Conservation (phyloP, 208 protist species). For the Herpetomonas tarakana region DNA sequence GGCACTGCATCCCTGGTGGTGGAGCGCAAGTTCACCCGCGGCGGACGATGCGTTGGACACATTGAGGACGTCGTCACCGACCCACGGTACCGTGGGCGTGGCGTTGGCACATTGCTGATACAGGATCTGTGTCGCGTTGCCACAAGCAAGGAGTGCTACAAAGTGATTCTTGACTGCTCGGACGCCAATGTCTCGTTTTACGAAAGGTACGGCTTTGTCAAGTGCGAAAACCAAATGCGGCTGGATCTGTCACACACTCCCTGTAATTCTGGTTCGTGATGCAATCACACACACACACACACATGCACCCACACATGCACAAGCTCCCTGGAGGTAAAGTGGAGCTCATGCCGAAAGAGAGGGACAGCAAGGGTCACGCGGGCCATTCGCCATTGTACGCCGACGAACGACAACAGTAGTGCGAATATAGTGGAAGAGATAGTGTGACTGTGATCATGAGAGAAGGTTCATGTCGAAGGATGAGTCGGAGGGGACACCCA, state of each 20-base stretch:
- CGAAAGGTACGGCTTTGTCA: slow-evolving; percentile 55
- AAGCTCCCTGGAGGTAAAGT: too few species aligned
- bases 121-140: slow-evolving; percentile 35
- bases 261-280: not conserved
- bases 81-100: slow-evolving; percentile 43
- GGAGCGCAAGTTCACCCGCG: slow-evolving; percentile 76
- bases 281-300: not conserved
- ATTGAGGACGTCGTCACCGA: slow-evolving; percentile 85
- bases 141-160: slow-evolving; percentile 64
- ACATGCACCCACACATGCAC: not conserved
- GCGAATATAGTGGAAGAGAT: too few species aligned
- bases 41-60: slow-evolving; percentile 68
- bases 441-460: too few species aligned
- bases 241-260: slow-evolving; percentile 27
- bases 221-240: slow-evolving; percentile 72
- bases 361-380: too few species aligned
- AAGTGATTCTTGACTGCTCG: slow-evolving; percentile 77
- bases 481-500: too few species aligned
- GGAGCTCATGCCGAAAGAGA: too few species aligned
- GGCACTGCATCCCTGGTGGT: slow-evolving; percentile 76
- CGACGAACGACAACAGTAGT: too few species aligned
- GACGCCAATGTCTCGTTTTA: slow-evolving; percentile 59
- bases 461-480: too few species aligned
- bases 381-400: too few species aligned
- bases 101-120: slow-evolving; percentile 60